Conservation (phyloP, 306 rosid species). For the Begonia fuchsioides region DNA sequence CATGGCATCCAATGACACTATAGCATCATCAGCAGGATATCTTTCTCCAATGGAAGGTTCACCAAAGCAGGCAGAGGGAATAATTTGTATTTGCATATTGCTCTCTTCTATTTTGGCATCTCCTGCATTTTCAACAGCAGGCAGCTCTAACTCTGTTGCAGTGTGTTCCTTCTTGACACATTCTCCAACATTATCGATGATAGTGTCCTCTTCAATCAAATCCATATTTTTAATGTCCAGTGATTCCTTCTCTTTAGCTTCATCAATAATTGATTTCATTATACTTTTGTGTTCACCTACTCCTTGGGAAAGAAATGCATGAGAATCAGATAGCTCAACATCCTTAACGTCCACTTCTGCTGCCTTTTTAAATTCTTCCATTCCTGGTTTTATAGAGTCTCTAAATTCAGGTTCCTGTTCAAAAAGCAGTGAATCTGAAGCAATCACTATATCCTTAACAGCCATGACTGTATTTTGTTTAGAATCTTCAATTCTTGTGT, state of each 20-base stretch:
- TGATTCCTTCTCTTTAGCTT: slow-evolving; percentile 19
- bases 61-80: no score
- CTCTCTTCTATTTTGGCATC: no score
- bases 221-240: slow-evolving; percentile 12
- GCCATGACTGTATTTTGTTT: no score
- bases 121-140: neutral
- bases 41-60: no score
- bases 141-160: slow-evolving; percentile 6
- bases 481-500: no score
- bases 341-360: slow-evolving; percentile 19
- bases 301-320: slow-evolving; percentile 6
- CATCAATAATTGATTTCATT: slow-evolving; percentile 19
- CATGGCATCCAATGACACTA: no score
- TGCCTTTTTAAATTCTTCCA: neutral
- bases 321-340: slow-evolving; percentile 9
- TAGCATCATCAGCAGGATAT: no score
- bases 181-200: slow-evolving; percentile 17
- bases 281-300: slow-evolving; percentile 15
- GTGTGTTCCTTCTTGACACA: slow-evolving; percentile 9
- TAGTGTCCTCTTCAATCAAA: slow-evolving; percentile 9
- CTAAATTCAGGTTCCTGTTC: no score
- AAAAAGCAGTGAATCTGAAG: no score
- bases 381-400: no score
- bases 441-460: no score
- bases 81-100: no score